Evolutionary conservation across 176 grass and related monocot species (phyloP).

Genomic region (Oryza longistaminata): DNA sequence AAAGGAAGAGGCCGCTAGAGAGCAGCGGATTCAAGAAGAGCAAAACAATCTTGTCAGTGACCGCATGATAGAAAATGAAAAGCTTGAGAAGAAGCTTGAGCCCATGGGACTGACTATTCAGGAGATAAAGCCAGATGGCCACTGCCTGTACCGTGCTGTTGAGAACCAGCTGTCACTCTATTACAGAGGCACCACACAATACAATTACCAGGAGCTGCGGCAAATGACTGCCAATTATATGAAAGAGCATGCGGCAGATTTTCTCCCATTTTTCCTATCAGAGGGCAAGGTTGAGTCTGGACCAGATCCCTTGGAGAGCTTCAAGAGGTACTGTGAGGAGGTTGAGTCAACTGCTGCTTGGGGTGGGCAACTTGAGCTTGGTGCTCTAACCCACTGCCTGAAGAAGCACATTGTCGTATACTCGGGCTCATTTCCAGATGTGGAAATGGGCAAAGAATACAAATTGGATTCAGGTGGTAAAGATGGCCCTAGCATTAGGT

Average conservation of each 20-base stretch:
- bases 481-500: slow-evolving; percentile 51
- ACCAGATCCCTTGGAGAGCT: slow-evolving; percentile 55
- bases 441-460: slow-evolving; percentile 97
- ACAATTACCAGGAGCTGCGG: slow-evolving; percentile 70
- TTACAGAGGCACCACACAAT: slow-evolving; percentile 43
- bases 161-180: slow-evolving; percentile 78
- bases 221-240: slow-evolving; percentile 82
- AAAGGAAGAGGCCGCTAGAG: slow-evolving; percentile 90
- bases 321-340: slow-evolving; percentile 75
- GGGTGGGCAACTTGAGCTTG: slow-evolving; percentile 92
- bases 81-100: slow-evolving; percentile 68
- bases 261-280: slow-evolving; percentile 85
- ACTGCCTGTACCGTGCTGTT: slow-evolving; percentile 93
- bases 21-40: slow-evolving; percentile 94
- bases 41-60: slow-evolving; percentile 80
- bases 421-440: slow-evolving; percentile 89
- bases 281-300: slow-evolving; percentile 71
- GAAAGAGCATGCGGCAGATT: slow-evolving; percentile 60
- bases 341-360: slow-evolving; percentile 74
- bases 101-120: slow-evolving; percentile 73
- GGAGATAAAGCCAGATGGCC: slow-evolving; percentile 92
- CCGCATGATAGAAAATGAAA: slow-evolving; percentile 78
- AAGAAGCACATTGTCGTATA: slow-evolving; percentile 88
- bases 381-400: slow-evolving; percentile 80
- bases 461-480: slow-evolving; percentile 37